Base-by-base conservation (phyloP, 495 filamentous ascomycete species). In the Aspergillus bridgeri region DNA sequence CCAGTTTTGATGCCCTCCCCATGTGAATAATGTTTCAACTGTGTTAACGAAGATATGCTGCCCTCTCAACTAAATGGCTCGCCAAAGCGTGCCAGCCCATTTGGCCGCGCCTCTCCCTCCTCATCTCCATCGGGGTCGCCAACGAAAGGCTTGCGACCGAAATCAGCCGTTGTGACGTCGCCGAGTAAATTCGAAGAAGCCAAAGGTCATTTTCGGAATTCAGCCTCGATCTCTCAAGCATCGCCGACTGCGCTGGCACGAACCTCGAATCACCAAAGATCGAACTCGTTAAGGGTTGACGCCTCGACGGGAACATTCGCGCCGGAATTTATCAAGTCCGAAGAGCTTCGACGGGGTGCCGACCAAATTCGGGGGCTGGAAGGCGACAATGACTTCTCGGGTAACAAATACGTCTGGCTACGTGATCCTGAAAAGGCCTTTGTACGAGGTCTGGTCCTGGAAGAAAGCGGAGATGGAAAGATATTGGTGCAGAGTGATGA, bases 351-450 rank as follows among this genome's bases (percentile, higher is more conserved):
- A 56, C 81, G 83, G 38, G 83, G 76, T 18, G 72, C 81, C 19
- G 89, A 95, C 61, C 71, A 81, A 33, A 85, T 93, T 19, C 82
- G 84, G 18, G 87, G 89, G 6, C 87, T 94, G 51, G 92, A 96
- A 70, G 92, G 91, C 48, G 92, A 96, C 67, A 96, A 94, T 73
- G 95, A 98, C 79, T 97, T 99, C 71, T 98, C 94, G 0, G 95
- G 95, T n/a, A 96, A 92, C 71, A 84, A 94, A 77, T 98, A 97
- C 80, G 92, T 99, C 54, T 99, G 95, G 95, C 75, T 98, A 63
- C 86, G 86, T 70, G 91, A 99, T 72, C 79, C 89, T 1, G 81
- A 91, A 65, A 81, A 81, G 57, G 94, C 94, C 5, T 99, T 99
- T 68, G 83, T 96, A 19, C 89, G 91, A 59, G 95, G 92, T 3